A percentile compares a stretch with the other conserved stretches of the same genome.
phyloP scores from a whole-genome alignment of 208 protist species.

The Tritrichomonas musculus region DNA sequence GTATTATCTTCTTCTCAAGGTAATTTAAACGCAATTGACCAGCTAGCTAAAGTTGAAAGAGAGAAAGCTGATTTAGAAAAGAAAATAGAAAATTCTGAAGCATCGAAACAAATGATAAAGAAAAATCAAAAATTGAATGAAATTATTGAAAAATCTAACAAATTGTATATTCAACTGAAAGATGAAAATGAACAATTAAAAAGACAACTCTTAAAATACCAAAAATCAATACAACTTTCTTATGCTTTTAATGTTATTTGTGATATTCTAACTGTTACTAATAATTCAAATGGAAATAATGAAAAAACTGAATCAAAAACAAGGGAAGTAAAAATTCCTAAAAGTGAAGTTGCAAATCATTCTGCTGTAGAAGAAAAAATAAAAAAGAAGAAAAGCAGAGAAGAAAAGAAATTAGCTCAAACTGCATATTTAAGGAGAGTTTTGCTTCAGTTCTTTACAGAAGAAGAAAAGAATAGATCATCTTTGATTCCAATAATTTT shows the following conservation, averaged over 20 bases:
- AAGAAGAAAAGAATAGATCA: not conserved
- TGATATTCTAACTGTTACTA: not conserved
- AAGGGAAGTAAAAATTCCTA: not conserved
- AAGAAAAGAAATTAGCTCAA: not conserved
- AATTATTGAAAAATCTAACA: conserved; percentile 9
- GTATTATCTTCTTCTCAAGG: not conserved
- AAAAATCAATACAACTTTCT: not conserved
- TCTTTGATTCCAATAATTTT: conserved; percentile 15
- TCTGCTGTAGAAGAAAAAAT: not conserved
- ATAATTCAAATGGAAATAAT: not conserved
- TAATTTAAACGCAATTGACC: not conserved
- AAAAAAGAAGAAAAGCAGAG: not conserved
- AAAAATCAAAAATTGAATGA: not conserved
- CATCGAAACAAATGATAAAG: not conserved
- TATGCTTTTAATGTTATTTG: not conserved
- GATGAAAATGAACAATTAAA: not conserved
- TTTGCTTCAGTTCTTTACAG: not conserved
- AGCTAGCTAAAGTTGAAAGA: not conserved
- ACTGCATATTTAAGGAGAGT: not conserved
- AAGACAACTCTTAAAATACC: not conserved
- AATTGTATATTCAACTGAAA: not conserved
- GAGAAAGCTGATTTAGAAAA: not conserved
- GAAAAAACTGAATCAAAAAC: not conserved
- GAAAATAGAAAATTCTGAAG: not conserved
- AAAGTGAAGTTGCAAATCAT: no score